Conservation (phyloP, 768 basidiomycete genomes). For the Leucosporidium scottii region DNA sequence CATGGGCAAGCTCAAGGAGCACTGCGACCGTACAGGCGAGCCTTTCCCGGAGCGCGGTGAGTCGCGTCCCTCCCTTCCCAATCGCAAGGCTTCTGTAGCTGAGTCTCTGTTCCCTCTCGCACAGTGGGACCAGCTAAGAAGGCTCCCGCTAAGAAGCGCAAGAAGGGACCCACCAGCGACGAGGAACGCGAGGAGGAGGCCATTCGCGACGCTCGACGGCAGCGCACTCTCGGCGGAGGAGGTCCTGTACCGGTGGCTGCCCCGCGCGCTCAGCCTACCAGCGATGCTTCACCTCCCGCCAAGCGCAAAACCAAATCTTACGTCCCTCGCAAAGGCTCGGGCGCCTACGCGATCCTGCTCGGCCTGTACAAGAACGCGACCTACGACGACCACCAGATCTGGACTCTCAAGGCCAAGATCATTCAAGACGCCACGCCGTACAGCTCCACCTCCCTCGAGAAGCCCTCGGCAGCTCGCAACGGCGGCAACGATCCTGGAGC, state of each 20-base stretch:
- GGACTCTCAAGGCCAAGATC: slow-evolving; percentile 8
- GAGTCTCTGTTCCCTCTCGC: not conserved
- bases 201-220: not conserved
- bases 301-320: slow-evolving; percentile 18
- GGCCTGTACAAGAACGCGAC: slow-evolving; percentile 16
- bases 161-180: not conserved
- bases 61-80: not conserved
- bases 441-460: slow-evolving; percentile 12
- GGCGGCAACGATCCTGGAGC: slow-evolving; percentile 2
- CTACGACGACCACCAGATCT: slow-evolving; percentile 7
- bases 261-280: no score
- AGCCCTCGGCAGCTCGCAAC: not conserved
- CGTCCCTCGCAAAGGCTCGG: slow-evolving; percentile 17
- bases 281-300: not conserved
- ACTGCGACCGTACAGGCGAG: slow-evolving; percentile 1
- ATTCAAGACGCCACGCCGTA: slow-evolving; percentile 1
- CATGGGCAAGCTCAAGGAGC: not conserved
- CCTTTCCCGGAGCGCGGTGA: slow-evolving; percentile 20
- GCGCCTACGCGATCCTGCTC: slow-evolving; percentile 29
- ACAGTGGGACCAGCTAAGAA: not conserved
- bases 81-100: not conserved
- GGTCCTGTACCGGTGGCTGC: no score
- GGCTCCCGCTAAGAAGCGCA: slow-evolving; percentile 10
- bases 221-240: no score
- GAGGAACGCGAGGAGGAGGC: not conserved